phyloP scores from a whole-genome alignment of 208 protist species.

The Herpetomonas muscarum region DNA sequence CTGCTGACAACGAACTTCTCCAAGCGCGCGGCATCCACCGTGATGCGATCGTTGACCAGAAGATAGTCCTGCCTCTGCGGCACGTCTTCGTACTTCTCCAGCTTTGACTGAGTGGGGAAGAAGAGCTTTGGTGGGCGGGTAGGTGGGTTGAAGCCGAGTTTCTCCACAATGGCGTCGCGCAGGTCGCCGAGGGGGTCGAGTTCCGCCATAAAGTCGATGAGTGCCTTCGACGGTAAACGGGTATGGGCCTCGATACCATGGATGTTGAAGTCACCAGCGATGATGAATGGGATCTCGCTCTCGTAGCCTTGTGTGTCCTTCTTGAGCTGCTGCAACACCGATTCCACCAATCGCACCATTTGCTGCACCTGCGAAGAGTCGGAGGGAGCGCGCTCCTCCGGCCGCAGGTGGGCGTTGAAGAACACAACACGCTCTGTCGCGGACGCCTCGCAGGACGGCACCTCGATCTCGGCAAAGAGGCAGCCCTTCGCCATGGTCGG shows the following conservation, averaged over 20 bases:
- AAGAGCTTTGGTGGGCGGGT: slow-evolving; percentile 76
- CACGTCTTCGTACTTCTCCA: slow-evolving; percentile 43
- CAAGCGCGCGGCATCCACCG: slow-evolving; percentile 27
- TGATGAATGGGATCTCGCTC: slow-evolving; percentile 50
- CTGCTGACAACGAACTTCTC: slow-evolving; percentile 82
- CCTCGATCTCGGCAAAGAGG: slow-evolving; percentile 77
- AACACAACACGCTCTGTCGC: slow-evolving; percentile 38
- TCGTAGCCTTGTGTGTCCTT: slow-evolving; percentile 2
- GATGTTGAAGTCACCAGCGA: slow-evolving; percentile 85
- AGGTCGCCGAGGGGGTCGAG: slow-evolving; percentile 56
- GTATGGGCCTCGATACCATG: slow-evolving; percentile 58
- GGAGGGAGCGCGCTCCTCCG: slow-evolving; percentile 43
- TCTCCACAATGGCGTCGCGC: slow-evolving; percentile 61
- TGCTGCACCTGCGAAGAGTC: slow-evolving; percentile 77
- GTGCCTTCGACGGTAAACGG: slow-evolving; percentile 37
- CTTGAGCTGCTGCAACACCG: slow-evolving; percentile 56
- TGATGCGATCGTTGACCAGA: slow-evolving; percentile 49
- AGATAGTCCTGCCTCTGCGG: slow-evolving; percentile 87
- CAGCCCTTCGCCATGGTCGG: slow-evolving; percentile 58
- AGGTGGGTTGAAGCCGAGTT: slow-evolving; percentile 41
- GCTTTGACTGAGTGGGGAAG: slow-evolving; percentile 80
- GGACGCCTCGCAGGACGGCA: slow-evolving; percentile 31
- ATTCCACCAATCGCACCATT: slow-evolving; percentile 56
- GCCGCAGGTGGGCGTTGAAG: slow-evolving; percentile 84
- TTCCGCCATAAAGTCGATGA: slow-evolving; percentile 60